phyloP scores from a whole-genome alignment of 768 basidiomycete species.

The Leccinum obscurum region DNA sequence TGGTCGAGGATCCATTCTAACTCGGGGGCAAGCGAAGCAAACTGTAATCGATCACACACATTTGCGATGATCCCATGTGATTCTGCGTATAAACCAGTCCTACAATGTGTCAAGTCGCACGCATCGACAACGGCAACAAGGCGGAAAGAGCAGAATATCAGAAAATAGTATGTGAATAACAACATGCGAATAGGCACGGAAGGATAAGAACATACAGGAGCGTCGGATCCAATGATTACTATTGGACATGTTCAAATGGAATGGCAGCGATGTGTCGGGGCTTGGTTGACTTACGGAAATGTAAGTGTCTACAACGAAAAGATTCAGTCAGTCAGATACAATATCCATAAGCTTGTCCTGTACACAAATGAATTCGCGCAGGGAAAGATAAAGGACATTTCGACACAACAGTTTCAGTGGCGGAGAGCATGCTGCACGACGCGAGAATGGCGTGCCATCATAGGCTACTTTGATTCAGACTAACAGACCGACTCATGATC shows the following conservation, averaged over 20 bases:
- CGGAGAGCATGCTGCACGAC: neutral
- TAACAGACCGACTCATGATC: neutral
- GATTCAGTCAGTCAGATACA: conserved; percentile 6
- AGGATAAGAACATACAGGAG: conserved; percentile 58
- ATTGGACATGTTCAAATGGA: neutral
- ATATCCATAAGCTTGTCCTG: neutral
- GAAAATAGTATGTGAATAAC: neutral
- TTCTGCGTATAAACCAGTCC: conserved; percentile 86
- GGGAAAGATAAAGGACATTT: neutral
- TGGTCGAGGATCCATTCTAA: neutral
- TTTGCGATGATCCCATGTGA: conserved; percentile 89
- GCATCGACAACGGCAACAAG: neutral
- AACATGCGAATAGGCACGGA: neutral
- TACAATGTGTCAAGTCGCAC: conserved; percentile 26
- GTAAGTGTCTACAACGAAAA: conserved; percentile 62
- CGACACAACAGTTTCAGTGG: neutral
- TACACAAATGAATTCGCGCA: neutral
- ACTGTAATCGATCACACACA: conserved; percentile 39
- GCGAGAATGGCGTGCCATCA: neutral
- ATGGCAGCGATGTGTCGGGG: neutral
- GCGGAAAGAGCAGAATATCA: neutral
- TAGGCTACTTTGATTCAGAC: neutral
- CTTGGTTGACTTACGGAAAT: conserved; percentile 64
- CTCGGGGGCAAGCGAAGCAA: neutral
- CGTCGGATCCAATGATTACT: conserved; percentile 79